Base-by-base conservation (phyloP, 2,329 filamentous ascomycete species). In the Pseudogymnoascus sp. region DNA sequence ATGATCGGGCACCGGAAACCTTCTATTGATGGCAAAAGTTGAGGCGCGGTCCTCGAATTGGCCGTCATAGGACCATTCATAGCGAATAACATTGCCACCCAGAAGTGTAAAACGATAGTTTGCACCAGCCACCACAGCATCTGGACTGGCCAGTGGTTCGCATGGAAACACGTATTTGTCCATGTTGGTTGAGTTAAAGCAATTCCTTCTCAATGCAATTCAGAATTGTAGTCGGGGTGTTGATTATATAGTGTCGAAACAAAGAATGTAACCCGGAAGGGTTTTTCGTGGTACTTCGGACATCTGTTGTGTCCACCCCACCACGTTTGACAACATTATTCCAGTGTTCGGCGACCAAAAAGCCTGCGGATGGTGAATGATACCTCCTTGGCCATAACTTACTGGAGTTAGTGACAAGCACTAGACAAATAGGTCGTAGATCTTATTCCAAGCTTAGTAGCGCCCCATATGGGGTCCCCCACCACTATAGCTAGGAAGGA, bases 41-140 rank as follows among this genome's bases (percentile, higher is more conserved):
- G 84, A 87, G 0, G 83, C 81, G 4, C 85, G 80, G 70, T 88
- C 84, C 70, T 88, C 85, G 68, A 88, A 88, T 36, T 75, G 70
- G 60, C 81, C 79, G 66, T 88, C 84, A 10, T 78, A 75, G 0
- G 85, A 80, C 83, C 83, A 88, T 74, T 88, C 85, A 66, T 83
- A 86, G 34, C 85, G 82, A 28, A 88, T 67, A 1, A 87, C 75
- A 1, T 80, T 77, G 61, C 85, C 80, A 8, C 79, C 80, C 60
- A 88, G 76, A 57, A 88, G 67, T 7, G 82, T 86, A 71, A 88
- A 87, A 63, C 85, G 82, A 72, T 83, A 87, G 60, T 81, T 77
- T 41, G 75, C 72, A 63, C 80, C 80, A 4, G 73, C 71, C 45
- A 83, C 76, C 64, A 80, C 74, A 37, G 81, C 77, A 41, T 78